These are phyloP conservation scores for Hypoxylon sp. DNA, from an alignment of 2,329 filamentous ascomycete species.

Conservation along the genomic window DNA sequence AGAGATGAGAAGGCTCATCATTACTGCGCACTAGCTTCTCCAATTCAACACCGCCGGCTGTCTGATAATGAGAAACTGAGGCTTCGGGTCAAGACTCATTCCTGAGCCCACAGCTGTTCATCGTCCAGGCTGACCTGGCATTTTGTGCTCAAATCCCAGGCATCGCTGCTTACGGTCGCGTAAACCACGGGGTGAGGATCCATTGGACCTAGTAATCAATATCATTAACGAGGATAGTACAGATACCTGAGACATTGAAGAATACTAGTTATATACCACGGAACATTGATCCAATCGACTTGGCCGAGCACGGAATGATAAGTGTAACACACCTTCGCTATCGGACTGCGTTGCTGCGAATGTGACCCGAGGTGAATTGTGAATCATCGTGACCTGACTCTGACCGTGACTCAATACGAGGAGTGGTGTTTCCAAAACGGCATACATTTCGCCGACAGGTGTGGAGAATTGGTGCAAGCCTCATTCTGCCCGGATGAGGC, in stretches of 20 bases:
- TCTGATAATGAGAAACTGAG: conserved; percentile 1
- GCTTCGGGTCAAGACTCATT: not conserved
- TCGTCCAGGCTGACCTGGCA: conserved; percentile 5
- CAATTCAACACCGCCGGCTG: conserved; percentile 5
- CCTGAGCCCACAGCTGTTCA: conserved; percentile 8
- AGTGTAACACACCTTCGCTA: conserved; percentile 24
- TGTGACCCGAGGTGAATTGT: conserved; percentile 16
- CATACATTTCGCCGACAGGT: conserved; percentile 20
- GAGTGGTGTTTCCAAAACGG: conserved; percentile 32
- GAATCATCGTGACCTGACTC: conserved; percentile 37
- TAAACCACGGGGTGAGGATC: conserved; percentile 11
- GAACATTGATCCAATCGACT: conserved; percentile 13
- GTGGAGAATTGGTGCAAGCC: conserved; percentile 41
- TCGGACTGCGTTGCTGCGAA: conserved; percentile 9
- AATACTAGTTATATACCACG: conserved; percentile 14
- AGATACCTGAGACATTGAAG: conserved; percentile 31
- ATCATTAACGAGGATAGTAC: conserved; percentile 6
- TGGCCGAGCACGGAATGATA: conserved; percentile 7
- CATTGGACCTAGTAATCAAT: conserved; percentile 13
- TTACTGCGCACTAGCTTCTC: not conserved
- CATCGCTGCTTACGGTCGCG: not conserved
- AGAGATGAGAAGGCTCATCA: conserved; percentile 5
- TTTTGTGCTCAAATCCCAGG: conserved; percentile 10
- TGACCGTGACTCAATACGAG: conserved; percentile 33
- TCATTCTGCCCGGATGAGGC: conserved; percentile 43